phyloP scores from a whole-genome alignment of 371 early-diverging fungal species.

The Choanephora cucurbitarum region DNA sequence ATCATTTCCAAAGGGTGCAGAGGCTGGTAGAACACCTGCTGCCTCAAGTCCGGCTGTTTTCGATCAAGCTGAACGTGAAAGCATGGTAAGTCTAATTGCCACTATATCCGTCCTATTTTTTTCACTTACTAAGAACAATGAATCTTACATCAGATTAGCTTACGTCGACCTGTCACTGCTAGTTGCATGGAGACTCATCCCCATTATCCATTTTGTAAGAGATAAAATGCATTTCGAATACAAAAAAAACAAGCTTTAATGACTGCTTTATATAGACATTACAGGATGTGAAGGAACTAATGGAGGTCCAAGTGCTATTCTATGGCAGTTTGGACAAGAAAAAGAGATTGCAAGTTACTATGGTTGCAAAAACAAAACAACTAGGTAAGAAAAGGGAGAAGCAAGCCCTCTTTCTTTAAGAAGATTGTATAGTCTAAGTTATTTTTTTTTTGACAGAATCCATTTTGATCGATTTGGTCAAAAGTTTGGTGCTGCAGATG shows the following conservation, averaged over 20 bases:
- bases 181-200: conserved; percentile 62
- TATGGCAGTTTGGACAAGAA: conserved; percentile 68
- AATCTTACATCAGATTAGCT: conserved; percentile 25
- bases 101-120: too few species aligned
- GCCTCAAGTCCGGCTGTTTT: conserved; percentile 28
- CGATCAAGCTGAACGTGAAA: conserved; percentile 33
- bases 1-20: conserved; percentile 35
- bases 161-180: conserved; percentile 40
- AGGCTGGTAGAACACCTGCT: conserved; percentile 15
- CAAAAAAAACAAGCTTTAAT: background rate
- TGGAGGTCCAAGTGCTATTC: conserved; percentile 50
- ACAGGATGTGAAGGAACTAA: conserved; percentile 55
- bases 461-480: conserved; percentile 76
- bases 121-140: too few species aligned
- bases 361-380: conserved; percentile 53
- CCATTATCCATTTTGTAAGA: conserved; percentile 58
- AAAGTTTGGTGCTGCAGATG: conserved; percentile 76
- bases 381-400: conserved; percentile 32
- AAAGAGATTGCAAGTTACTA: conserved; percentile 59
- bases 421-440: too few species aligned
- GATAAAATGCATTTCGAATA: background rate
- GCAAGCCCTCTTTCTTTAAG: background rate
- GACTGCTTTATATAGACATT: conserved; percentile 35
- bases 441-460: conserved; percentile 35
- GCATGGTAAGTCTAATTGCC: conserved; percentile 34